Conservation (phyloP, 2,329 filamentous ascomycete species). For the Colletotrichum navitas region DNA sequence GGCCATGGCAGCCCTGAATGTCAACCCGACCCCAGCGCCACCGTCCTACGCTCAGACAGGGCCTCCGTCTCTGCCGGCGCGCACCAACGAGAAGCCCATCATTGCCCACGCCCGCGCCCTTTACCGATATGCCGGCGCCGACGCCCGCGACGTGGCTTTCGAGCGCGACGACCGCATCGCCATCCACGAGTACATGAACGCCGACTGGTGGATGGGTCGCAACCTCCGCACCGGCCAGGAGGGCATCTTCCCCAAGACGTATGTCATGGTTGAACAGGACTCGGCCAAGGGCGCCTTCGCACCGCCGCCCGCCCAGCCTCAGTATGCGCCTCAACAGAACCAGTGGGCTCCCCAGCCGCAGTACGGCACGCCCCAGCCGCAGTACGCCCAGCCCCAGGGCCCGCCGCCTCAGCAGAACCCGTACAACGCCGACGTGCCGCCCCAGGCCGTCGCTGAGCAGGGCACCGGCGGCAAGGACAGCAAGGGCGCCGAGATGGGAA, state of each 20-base stretch:
- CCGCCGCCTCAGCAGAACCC: constrained; percentile 67
- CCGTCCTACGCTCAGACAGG: constrained; percentile 66
- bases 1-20: constrained; percentile 58
- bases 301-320: constrained; percentile 45
- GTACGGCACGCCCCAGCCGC: constrained; percentile 47
- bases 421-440: constrained; percentile 79
- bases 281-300: constrained; percentile 48
- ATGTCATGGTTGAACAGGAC: constrained; percentile 81
- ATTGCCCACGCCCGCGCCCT: constrained; percentile 83
- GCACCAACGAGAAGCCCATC: constrained; percentile 62
- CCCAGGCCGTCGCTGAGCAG: constrained; percentile 77
- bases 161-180: constrained; percentile 84
- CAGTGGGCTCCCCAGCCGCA: constrained; percentile 32
- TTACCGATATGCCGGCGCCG: constrained; percentile 84
- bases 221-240: constrained; percentile 86
- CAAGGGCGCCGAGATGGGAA: constrained; percentile 82
- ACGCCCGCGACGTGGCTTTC: constrained; percentile 85
- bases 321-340: constrained; percentile 44
- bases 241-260: constrained; percentile 95
- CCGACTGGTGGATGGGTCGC: constrained; percentile 95
- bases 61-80: constrained; percentile 57
- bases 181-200: constrained; percentile 94
- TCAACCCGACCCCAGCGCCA: constrained; percentile 56
- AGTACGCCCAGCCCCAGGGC: constrained; percentile 56
- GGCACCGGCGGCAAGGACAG: constrained; percentile 59